These are phyloP conservation scores for Penicillium sp. DNA, from an alignment of 2,329 filamentous ascomycete species.

Conservation along the genomic window DNA sequence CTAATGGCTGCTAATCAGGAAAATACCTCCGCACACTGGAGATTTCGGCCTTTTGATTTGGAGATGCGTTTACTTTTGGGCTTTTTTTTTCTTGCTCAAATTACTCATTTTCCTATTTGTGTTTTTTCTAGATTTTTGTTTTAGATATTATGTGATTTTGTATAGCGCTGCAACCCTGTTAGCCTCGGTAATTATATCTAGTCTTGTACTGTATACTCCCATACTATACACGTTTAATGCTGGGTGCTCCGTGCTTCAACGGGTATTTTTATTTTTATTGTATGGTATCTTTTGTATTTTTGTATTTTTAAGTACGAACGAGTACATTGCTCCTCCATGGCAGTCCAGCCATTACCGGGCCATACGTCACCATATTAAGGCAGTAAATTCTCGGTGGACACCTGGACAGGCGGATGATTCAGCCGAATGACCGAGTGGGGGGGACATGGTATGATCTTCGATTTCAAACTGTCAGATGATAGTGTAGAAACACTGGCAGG, in stretches of 20 bases:
- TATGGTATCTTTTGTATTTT: too few species aligned
- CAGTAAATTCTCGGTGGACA: too few species aligned
- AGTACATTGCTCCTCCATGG: too few species aligned
- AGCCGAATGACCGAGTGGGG: neutral
- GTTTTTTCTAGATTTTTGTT: neutral
- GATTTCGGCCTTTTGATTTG: neutral
- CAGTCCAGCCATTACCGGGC: too few species aligned
- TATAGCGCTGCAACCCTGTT: neutral
- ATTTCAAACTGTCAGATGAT: neutral
- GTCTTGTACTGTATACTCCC: too few species aligned
- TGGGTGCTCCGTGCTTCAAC: too few species aligned
- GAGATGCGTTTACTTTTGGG: neutral
- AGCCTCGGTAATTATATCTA: neutral
- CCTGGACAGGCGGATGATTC: neutral
- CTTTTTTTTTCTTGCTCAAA: neutral
- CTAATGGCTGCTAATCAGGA: constrained; percentile 3
- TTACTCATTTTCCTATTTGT: neutral
- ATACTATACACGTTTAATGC: too few species aligned
- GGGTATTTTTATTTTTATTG: too few species aligned
- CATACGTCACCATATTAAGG: too few species aligned
- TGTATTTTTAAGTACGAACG: too few species aligned
- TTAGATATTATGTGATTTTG: too few species aligned
- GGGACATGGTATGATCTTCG: constrained; percentile 3
- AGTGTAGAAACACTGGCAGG: neutral
- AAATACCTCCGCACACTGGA: constrained; percentile 1